phyloP scores from a whole-genome alignment of 2,329 filamentous ascomycete species.

The Alternaria sp. region DNA sequence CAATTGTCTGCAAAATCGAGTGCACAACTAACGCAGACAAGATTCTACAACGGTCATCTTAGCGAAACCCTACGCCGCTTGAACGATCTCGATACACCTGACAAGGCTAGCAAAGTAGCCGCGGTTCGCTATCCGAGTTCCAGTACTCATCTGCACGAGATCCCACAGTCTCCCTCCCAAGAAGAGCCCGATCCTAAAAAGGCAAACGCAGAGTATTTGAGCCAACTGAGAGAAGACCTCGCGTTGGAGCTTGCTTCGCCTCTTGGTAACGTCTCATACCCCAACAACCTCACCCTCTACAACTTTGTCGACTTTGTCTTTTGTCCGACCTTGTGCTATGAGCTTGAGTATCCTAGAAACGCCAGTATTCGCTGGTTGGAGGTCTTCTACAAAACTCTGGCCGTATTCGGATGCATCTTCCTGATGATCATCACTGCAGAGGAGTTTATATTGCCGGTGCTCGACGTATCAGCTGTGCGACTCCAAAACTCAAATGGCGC shows the following conservation, averaged over 20 bases:
- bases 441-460: constrained; percentile 92
- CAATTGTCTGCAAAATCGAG: background rate
- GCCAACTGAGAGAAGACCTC: constrained; percentile 81
- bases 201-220: constrained; percentile 55
- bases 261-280: constrained; percentile 88
- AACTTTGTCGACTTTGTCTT: constrained; percentile 90
- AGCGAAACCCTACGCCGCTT: constrained; percentile 86
- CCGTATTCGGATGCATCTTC: constrained; percentile 96
- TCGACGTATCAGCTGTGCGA: constrained; percentile 72
- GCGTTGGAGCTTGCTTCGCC: constrained; percentile 91
- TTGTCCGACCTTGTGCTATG: constrained; percentile 96
- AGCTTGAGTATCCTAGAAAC: constrained; percentile 91
- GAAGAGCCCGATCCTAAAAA: constrained; percentile 53
- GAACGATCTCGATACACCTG: constrained; percentile 78
- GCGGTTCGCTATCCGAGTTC: constrained; percentile 75
- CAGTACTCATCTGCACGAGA: constrained; percentile 61
- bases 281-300: constrained; percentile 79
- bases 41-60: constrained; percentile 95
- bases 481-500: constrained; percentile 59
- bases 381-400: constrained; percentile 83
- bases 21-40: constrained; percentile 16
- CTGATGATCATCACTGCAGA: constrained; percentile 89
- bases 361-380: constrained; percentile 78
- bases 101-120: constrained; percentile 71
- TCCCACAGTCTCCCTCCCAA: constrained; percentile 55